phyloP scores from a whole-genome alignment of 2,329 filamentous ascomycete genomes.

The Didymosphaeria variabile region DNA sequence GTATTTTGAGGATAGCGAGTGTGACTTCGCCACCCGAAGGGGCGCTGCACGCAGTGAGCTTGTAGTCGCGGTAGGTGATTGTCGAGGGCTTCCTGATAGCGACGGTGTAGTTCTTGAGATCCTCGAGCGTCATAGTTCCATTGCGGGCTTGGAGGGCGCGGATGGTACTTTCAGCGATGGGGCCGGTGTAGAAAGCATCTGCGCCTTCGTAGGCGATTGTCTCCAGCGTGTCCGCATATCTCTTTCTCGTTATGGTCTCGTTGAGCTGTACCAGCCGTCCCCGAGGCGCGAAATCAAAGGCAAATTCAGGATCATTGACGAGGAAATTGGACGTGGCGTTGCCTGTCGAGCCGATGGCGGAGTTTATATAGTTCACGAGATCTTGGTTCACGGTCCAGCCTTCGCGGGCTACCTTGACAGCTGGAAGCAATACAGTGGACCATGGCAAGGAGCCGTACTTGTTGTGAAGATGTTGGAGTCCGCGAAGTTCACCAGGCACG shows the following conservation, averaged over 20 bases:
- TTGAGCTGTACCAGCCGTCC: conserved; percentile 76
- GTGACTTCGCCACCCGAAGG: conserved; percentile 82
- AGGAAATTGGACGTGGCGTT: conserved; percentile 69
- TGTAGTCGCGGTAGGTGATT: conserved; percentile 69
- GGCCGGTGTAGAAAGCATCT: conserved; percentile 77
- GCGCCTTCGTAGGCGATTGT: conserved; percentile 77
- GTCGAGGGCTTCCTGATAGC: conserved; percentile 68
- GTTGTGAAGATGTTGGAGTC: conserved; percentile 79
- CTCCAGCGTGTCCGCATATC: conserved; percentile 83
- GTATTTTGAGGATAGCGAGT: conserved; percentile 79
- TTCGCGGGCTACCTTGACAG: conserved; percentile 71
- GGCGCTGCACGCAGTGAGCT: conserved; percentile 73
- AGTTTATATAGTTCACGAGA: conserved; percentile 75
- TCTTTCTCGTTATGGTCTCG: conserved; percentile 79
- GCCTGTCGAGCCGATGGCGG: conserved; percentile 45
- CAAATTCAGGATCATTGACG: conserved; percentile 78
- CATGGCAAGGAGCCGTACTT: conserved; percentile 69
- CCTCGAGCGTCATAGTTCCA: conserved; percentile 85
- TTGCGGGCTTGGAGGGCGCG: conserved; percentile 71
- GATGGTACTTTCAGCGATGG: conserved; percentile 78
- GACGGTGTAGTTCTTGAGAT: conserved; percentile 78
- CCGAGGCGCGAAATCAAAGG: conserved; percentile 86
- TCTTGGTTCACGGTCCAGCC: conserved; percentile 75
- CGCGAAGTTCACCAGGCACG: conserved; percentile 78
- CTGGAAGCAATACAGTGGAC: conserved; percentile 74